Percentiles rank a stretch among this genome's conserved stretches.
These are phyloP conservation scores for Draba incana DNA, from an alignment of 345 rosid species.

Conservation along the genomic window DNA sequence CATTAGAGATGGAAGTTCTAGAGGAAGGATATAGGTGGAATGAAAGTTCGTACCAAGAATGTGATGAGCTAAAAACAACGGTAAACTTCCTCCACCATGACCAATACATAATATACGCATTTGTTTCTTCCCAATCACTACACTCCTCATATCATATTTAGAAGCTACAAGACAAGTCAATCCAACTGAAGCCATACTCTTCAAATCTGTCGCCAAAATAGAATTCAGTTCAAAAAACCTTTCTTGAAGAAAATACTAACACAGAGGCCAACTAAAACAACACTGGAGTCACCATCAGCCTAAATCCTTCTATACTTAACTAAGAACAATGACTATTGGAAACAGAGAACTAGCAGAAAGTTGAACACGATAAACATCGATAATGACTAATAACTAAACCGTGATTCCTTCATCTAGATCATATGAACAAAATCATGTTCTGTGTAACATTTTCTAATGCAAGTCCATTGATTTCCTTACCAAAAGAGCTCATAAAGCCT, in stretches of 20 bases:
- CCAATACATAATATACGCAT: constrained; percentile 85
- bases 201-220: constrained; percentile 59
- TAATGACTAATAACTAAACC: neutral
- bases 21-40: neutral
- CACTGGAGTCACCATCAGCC: neutral
- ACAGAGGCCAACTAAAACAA: neutral
- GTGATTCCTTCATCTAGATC: neutral
- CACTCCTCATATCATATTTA: constrained; percentile 56
- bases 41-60: constrained; percentile 58
- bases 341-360: constrained; percentile 19
- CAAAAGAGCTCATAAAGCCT: neutral
- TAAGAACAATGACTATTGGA: neutral
- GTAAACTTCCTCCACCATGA: constrained; percentile 95
- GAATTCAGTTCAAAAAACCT: constrained; percentile 10
- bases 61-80: constrained; percentile 77
- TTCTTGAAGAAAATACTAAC: neutral
- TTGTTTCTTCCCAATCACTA: constrained; percentile 54
- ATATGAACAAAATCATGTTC: neutral
- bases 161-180: constrained; percentile 67
- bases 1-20: neutral
- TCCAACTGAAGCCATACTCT: constrained; percentile 87
- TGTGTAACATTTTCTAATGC: too few relatives aligned
- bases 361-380: neutral
- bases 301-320: neutral
- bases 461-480: too few relatives aligned